A percentile compares a stretch with the other conserved stretches of the same genome.
These are phyloP conservation scores for Mycosphaerella sp. DNA, from an alignment of 2,329 filamentous ascomycete species.

Conservation along the genomic window DNA sequence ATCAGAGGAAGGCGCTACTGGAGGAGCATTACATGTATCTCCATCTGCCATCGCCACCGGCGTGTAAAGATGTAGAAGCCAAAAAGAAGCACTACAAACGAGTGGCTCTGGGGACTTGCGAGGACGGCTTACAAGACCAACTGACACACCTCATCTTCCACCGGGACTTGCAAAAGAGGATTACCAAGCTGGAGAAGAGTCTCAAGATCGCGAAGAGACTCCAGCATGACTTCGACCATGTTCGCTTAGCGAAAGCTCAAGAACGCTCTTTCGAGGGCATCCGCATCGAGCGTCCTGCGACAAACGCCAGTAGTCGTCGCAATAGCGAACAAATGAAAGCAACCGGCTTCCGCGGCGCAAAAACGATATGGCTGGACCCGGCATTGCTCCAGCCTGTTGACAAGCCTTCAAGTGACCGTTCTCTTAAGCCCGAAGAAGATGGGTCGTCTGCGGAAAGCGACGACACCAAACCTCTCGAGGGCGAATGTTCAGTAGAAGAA, in stretches of 20 bases:
- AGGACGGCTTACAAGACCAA: slow-evolving; percentile 76
- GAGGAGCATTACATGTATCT: slow-evolving; percentile 92
- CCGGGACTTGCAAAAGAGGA: slow-evolving; percentile 86
- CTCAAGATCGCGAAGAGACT: slow-evolving; percentile 75
- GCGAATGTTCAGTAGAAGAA: slow-evolving; percentile 79
- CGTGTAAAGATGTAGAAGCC: slow-evolving; percentile 47
- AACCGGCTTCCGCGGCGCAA: slow-evolving; percentile 45
- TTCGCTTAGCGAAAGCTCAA: slow-evolving; percentile 65
- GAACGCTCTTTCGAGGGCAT: slow-evolving; percentile 72
- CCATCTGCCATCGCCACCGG: slow-evolving; percentile 42
- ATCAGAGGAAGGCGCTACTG: slow-evolving; percentile 85
- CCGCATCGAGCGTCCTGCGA: slow-evolving; percentile 51
- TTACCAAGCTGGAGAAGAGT: slow-evolving; percentile 82
- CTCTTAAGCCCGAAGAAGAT: slow-evolving; percentile 1
- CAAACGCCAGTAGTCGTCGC: slow-evolving; percentile 22
- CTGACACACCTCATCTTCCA: slow-evolving; percentile 90
- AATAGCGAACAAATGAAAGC: slow-evolving; percentile 32
- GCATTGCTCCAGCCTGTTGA: slow-evolving; percentile 4
- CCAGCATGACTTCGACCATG: slow-evolving; percentile 90
- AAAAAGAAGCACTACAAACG: slow-evolving; percentile 80
- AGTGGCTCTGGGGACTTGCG: slow-evolving; percentile 71
- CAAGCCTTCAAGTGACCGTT: neutral
- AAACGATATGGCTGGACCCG: slow-evolving; percentile 82
- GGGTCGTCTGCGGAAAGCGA: slow-evolving; percentile 3
- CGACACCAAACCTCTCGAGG: slow-evolving; percentile 34